phyloP scores from a whole-genome alignment of 495 filamentous ascomycete species.

The Peziza echinospora region DNA sequence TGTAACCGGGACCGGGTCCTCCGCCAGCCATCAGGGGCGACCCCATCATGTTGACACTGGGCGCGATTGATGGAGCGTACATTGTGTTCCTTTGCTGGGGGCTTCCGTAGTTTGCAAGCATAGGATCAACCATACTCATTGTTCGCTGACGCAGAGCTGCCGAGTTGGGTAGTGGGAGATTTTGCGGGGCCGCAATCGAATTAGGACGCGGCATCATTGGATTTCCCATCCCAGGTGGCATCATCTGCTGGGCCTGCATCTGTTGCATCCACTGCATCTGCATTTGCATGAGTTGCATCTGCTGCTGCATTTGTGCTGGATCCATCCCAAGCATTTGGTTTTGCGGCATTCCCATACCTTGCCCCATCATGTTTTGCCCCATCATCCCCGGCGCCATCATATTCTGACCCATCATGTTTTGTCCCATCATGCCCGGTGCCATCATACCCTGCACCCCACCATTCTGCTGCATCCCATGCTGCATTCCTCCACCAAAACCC shows the following conservation, averaged over 20 bases:
- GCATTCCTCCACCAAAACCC: constrained; percentile 18
- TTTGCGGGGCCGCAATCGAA: constrained; percentile 10
- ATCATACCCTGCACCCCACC: constrained; percentile 16
- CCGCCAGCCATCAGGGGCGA: constrained; percentile 17
- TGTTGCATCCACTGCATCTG: constrained; percentile 86
- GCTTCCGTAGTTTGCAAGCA: constrained; percentile 20
- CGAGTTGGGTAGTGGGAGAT: constrained; percentile 20
- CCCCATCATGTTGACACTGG: constrained; percentile 8
- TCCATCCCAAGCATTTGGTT: constrained; percentile 39
- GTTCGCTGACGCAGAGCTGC: constrained; percentile 27
- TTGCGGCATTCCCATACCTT: neutral
- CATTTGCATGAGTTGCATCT: constrained; percentile 80
- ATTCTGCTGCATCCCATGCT: constrained; percentile 23
- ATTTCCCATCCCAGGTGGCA: constrained; percentile 17
- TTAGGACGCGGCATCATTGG: constrained; percentile 2
- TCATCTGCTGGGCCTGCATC: constrained; percentile 29
- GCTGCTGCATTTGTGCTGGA: constrained; percentile 61
- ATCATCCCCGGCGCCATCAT: no score
- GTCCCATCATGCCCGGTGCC: no score
- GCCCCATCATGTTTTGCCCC: no score
- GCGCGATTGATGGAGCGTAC: constrained; percentile 31
- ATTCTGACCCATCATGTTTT: no score
- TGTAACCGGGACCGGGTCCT: constrained; percentile 29
- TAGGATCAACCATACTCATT: constrained; percentile 61
- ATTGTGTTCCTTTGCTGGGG: constrained; percentile 25